A percentile compares a stretch with the other conserved stretches of the same genome.
Evolutionary conservation across 352 stramenopile genomes (phyloP).

Genomic region (Pythium aphanidermatum): DNA sequence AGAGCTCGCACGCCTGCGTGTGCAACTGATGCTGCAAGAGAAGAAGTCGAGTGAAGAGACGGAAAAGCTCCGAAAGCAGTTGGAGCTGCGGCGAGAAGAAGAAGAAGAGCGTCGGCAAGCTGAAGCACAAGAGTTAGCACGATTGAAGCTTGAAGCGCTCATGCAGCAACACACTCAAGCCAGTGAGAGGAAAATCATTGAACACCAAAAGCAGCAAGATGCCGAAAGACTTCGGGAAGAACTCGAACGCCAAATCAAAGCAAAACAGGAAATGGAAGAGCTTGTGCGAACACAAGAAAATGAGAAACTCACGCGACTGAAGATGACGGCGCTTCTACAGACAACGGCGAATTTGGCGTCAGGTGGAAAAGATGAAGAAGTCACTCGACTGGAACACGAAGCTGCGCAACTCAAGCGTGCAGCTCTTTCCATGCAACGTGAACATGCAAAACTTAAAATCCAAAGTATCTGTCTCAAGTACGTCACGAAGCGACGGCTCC

Average conservation of each 20-base stretch:
- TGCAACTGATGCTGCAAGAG: constrained; percentile 58
- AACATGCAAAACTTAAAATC: constrained; percentile 63
- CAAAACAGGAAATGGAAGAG: constrained; percentile 37
- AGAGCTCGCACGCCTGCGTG: constrained; percentile 54
- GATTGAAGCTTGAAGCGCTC: constrained; percentile 44
- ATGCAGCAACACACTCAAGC: constrained; percentile 40
- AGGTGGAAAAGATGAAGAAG: constrained; percentile 26
- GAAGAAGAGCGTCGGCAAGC: constrained; percentile 37
- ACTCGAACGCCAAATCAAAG: constrained; percentile 34
- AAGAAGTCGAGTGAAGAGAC: constrained; percentile 43
- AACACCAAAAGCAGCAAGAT: constrained; percentile 30
- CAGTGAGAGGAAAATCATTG: constrained; percentile 32
- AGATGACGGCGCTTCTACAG: constrained; percentile 42
- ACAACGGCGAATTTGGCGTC: constrained; percentile 11
- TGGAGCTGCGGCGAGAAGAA: constrained; percentile 37
- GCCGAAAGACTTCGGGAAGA: constrained; percentile 32
- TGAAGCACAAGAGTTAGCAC: constrained; percentile 51
- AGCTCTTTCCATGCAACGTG: constrained; percentile 31
- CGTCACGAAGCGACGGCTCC: constrained; percentile 32
- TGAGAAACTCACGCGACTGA: constrained; percentile 46
- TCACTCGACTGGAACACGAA: constrained; percentile 31
- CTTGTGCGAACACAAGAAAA: constrained; percentile 51
- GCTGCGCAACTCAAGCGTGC: constrained; percentile 34
- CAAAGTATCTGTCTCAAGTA: constrained; percentile 54
- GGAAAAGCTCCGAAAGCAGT: constrained; percentile 29